Evolutionary conservation across 495 filamentous ascomycete genomes (phyloP).

Genomic region (Aspergillus indologenus): DNA sequence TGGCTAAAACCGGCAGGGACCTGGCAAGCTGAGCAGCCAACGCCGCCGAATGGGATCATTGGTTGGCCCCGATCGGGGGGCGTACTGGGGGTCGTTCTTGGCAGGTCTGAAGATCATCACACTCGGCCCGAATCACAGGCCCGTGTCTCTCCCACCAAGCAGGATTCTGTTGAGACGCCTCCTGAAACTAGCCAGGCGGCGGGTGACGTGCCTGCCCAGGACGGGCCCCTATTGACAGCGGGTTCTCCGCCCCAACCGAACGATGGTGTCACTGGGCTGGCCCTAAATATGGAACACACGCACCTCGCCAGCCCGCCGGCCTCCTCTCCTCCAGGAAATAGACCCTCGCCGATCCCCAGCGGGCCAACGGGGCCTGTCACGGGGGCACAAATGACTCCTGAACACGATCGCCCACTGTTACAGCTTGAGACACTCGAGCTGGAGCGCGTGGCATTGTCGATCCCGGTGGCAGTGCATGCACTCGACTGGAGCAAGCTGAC

Average conservation of each 20-base stretch:
- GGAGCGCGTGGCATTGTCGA: slow-evolving; percentile 73
- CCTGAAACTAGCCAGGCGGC: neutral
- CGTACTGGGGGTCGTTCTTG: slow-evolving; percentile 36
- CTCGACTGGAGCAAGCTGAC: slow-evolving; percentile 79
- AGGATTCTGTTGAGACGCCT: neutral
- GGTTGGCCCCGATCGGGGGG: slow-evolving; percentile 58
- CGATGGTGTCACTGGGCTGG: neutral
- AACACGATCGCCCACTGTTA: slow-evolving; percentile 33
- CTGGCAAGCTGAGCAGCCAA: slow-evolving; percentile 20
- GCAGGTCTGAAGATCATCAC: slow-evolving; percentile 10
- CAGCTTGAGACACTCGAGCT: slow-evolving; percentile 75
- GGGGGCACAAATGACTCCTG: neutral
- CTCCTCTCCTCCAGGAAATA: neutral
- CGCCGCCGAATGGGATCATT: slow-evolving; percentile 17
- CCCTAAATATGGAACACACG: neutral
- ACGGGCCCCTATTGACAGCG: neutral
- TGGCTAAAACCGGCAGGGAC: slow-evolving; percentile 56
- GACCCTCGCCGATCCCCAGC: neutral
- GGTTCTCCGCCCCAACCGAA: neutral
- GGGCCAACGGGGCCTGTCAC: neutral
- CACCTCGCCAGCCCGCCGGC: neutral
- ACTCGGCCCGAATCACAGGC: neutral
- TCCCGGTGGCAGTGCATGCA: slow-evolving; percentile 63
- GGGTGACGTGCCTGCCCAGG: neutral
- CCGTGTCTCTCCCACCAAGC: neutral